Evolutionary conservation across 129 eudicot genomes (phyloP), one percentile per base, ranked within the genome.

Genomic region (Kitagawia praeruptora): DNA sequence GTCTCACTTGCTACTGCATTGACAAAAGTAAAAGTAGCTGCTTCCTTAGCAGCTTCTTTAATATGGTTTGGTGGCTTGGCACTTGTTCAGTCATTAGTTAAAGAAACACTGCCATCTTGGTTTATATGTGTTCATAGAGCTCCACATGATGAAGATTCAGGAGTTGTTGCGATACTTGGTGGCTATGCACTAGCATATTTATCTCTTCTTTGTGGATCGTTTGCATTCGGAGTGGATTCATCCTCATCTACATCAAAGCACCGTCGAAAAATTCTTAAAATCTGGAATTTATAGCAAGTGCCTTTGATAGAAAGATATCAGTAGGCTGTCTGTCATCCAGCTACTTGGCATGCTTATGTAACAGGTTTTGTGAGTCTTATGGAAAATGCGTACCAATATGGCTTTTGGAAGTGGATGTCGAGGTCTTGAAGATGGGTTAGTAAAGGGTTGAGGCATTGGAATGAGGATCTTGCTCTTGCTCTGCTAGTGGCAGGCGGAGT

Each of bases 81-180:
- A 18, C 77, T 96, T 27, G 85, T 96, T 42, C 91, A 89, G 85
- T 89, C 98, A 1, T 41, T 96, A 46, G 87, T 96, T 38, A 89
- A 88, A 78, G 97, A 96, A 83, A 92, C 93, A 19, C 88, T 96
- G 23, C 99, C 99, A 10, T 91, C 99, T 16, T 96, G 99, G 99
- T 96, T 96, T 69, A 87, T 96, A 78, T 92, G 93, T 6, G 81
- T 77, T 64, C 93, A 90, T 74, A 79, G 79, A 45, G 64, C 86
- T 7, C 81, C 75, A 27, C 78, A 82, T 28, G 85, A 81, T 61
- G 89, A 84, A 27, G 87, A 47, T 37, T 16, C 80, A 6, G 79
- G 82, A 6, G 78, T 84, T 16, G 87, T 92, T 25, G 91, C 95
- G 15, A 86, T 78, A 87, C 89, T 96, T 42, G 72, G 85, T 31